Base-by-base conservation (phyloP, 2,329 filamentous ascomycete species). In the Pezicula radicicola region DNA sequence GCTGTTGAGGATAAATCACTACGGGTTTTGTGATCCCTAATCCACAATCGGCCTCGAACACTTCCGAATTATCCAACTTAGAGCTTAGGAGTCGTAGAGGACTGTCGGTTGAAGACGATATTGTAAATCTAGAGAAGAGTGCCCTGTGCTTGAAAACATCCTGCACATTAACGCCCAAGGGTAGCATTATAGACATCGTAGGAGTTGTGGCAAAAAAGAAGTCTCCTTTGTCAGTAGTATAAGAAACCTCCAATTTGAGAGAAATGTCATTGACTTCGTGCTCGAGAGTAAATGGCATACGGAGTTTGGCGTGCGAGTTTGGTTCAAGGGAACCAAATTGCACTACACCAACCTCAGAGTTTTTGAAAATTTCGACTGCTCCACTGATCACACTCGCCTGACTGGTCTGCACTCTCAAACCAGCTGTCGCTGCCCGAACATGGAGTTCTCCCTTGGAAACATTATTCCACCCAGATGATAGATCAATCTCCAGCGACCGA, bases 151-250 rank as follows among this genome's bases (percentile, higher is more conserved):
- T 96, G 75, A 97, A 97, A 27, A 95, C 83, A 61, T 99, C 94
- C 63, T 97, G 92, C 6, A 99, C 94, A 59, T 97, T 97, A 56
- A 99, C 94, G 3, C 93, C 92, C 3, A 99, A 77, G 0, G 91
- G 89, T 4, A 99, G 75, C 1, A 88, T 80, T 2, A 94, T 87
- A 3, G 85, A 80, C 18, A 95, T 77, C 3, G 77, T 81, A 18
- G 81, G 79, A 7, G 78, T 76, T 15, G 79, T 81, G 15, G 83
- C 79, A 65, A 86, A 87, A 49, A 78, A 75, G 57, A 90, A 89
- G 7, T 73, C 75, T 3, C 85, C 88, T 2, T 81, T 72, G 0
- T 83, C 75, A 0, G 89, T 92, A 2, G 79, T 79, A 64, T 94
- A 96, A 1, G 75, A 77, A 9, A 91, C 76, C 57, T 96, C 92